Evolutionary conservation across 768 basidiomycete genomes (phyloP), one percentile per base, ranked within the genome.

Genomic region (Epithele typhae): DNA sequence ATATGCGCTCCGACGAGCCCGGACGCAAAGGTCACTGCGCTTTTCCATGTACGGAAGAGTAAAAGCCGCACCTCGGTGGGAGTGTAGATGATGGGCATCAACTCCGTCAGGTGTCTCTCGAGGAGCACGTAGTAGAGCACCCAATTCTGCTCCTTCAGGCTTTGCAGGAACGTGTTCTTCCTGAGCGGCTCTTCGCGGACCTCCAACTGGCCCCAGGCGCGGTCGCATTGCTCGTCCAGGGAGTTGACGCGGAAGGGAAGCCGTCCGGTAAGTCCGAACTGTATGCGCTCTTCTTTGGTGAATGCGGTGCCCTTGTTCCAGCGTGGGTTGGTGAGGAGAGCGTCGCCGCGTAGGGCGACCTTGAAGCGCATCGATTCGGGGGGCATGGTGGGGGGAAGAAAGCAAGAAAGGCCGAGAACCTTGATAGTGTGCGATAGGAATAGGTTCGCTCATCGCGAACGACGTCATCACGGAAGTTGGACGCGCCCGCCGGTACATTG

Each of bases 271-370:
- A 85, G 68, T 19, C 83, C 84, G 44, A 94, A 87, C 1, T 69
- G 72, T 40, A 76, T 73, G 34, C 92, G 74, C 64, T 94, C 92
- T 9, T 71, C 60, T 4, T 60, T 38, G 0, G 81, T 78, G 65
- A 92, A 93, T 2, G 78, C 87, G 4, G 82, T 88, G n/a, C 92
- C 92, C 65, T 88, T 88, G 72, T 86, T 87, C 66, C 78, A 84
- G 6, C 78, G 72, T 1, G 88, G 82, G 40, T 69, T 77, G 17
- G 73, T 76, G 33, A 92, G 73, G 23, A 92, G 59, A 1, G 72
- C 70, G 0, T 80, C 72, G 4, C 87, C 87, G 21, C 74, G 75
- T 4, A 87, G 64, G 24, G 81, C 73, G 37, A 86, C 66, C 24
- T 64, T 69, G 45, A 40, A 27, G 35, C 17, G 32, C 37, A 43